A percentile compares a stretch with the other conserved stretches of the same genome.
These are phyloP conservation scores for Backusella mclennaniae DNA, from an alignment of 192 early-diverging fungal species.

Conservation along the genomic window DNA sequence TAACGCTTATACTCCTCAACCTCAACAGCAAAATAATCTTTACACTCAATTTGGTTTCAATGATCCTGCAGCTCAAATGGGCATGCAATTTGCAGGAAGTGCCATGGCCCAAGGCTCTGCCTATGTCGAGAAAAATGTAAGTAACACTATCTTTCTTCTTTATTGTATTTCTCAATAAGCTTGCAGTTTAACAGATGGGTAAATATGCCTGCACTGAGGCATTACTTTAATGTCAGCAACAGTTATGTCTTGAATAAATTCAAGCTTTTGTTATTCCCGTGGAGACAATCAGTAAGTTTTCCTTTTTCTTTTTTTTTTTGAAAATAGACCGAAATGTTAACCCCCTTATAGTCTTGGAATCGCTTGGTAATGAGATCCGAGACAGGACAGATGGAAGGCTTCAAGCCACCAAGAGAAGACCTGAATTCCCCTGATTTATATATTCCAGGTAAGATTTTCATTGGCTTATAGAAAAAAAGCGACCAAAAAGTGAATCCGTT, in stretches of 20 bases:
- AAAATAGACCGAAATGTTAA: background rate
- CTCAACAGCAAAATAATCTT: slow-evolving; percentile 26
- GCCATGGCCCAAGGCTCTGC: slow-evolving; percentile 82
- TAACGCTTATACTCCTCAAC: slow-evolving; percentile 9
- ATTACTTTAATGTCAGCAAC: slow-evolving; percentile 96
- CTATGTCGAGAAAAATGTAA: slow-evolving; percentile 89
- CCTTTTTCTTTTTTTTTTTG: background rate
- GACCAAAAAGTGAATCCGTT: background rate
- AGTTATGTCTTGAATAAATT: slow-evolving; percentile 91
- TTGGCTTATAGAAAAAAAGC: background rate
- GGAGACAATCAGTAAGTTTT: slow-evolving; percentile 71
- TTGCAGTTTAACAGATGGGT: slow-evolving; percentile 77
- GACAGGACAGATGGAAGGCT: slow-evolving; percentile 75
- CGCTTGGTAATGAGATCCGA: slow-evolving; percentile 73
- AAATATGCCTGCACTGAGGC: slow-evolving; percentile 80
- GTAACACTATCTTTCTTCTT: background rate
- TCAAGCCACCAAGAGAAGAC: slow-evolving; percentile 86
- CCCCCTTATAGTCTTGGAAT: slow-evolving; percentile 62
- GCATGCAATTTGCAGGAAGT: slow-evolving; percentile 89
- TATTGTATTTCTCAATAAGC: no score
- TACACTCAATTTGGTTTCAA: slow-evolving; percentile 51
- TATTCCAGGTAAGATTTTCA: slow-evolving; percentile 64
- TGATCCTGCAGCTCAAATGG: slow-evolving; percentile 82
- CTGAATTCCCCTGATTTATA: slow-evolving; percentile 95
- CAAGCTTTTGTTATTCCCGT: slow-evolving; percentile 85